Evolutionary conservation across 768 basidiomycete species (phyloP).

Genomic region (Boletus sensibilis): DNA sequence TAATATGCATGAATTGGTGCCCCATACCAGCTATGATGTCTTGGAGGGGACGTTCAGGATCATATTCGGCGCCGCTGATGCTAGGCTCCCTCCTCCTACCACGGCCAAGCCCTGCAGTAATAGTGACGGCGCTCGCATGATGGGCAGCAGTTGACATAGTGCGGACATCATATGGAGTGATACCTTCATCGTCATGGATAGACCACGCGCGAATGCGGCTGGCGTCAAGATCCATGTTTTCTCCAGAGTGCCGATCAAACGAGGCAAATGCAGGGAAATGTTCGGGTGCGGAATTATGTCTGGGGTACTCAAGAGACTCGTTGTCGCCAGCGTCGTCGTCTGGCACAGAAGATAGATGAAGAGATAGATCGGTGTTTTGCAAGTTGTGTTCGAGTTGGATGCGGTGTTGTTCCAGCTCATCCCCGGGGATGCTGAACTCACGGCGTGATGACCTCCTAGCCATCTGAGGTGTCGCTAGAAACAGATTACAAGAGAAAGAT

Average conservation of each 20-base stretch:
- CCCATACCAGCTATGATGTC: slow-evolving; percentile 63
- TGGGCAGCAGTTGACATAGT: slow-evolving; percentile 84
- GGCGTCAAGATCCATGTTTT: slow-evolving; percentile 56
- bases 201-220: slow-evolving; percentile 56
- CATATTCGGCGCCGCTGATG: slow-evolving; percentile 78
- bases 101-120: slow-evolving; percentile 74
- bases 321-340: slow-evolving; percentile 42
- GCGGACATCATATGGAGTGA: slow-evolving; percentile 64
- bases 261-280: slow-evolving; percentile 59
- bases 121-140: slow-evolving; percentile 85
- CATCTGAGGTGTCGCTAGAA: slow-evolving; percentile 23
- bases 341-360: slow-evolving; percentile 60
- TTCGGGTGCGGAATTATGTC: slow-evolving; percentile 62
- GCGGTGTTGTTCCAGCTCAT: slow-evolving; percentile 73
- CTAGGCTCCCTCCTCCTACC: slow-evolving; percentile 50
- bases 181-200: slow-evolving; percentile 64
- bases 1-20: neutral
- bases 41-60: slow-evolving; percentile 77
- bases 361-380: slow-evolving; percentile 67
- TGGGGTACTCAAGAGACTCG: slow-evolving; percentile 65
- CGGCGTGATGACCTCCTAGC: slow-evolving; percentile 27
- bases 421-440: slow-evolving; percentile 61
- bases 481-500: slow-evolving; percentile 15
- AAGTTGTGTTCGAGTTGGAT: slow-evolving; percentile 79
- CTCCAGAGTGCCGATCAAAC: slow-evolving; percentile 55